Evolutionary conservation across 2,329 filamentous ascomycete genomes (phyloP), one percentile per base, ranked within the genome.

Genomic region (Fusarium protoensiforme): DNA sequence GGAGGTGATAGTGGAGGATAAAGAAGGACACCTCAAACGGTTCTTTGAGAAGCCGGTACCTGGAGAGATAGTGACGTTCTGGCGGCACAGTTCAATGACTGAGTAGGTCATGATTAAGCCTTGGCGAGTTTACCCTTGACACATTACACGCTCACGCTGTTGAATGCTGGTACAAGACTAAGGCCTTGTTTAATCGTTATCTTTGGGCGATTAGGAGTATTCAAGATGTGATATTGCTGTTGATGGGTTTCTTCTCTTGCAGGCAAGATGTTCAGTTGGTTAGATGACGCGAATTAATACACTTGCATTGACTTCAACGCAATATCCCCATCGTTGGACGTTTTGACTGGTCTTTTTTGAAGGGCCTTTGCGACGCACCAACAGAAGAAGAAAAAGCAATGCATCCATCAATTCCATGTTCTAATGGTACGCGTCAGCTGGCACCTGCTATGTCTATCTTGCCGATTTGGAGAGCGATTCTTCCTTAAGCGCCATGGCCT

Each of bases 381-480:
- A n/a, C n/a, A n/a, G n/a, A n/a, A n/a, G n/a, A n/a, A n/a, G n/a
- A n/a, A n/a, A n/a, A n/a, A n/a, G n/a, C n/a, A n/a, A n/a, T n/a
- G n/a, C n/a, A n/a, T n/a, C n/a, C n/a, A n/a, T n/a, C n/a, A 76
- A 76, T 18, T 72, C 62, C 3, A 77, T 77, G 73, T 77, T 75
- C 16, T 29, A 31, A 2, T 77, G 73, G 31, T 77, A 77, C 16
- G 27, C 59, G 10, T 63, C 67, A 18, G 66, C 74, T 1, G 48
- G 35, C 0, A 13, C 60, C 0, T 76, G 68, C 13, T 76, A 74
- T 16, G 66, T 41, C 18, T 74, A 74, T 20, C 61, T 75, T 7
- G 54, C 41, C 4, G 71, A 73, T 2, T 22, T 73, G 3, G 29
- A 35, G 18, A 20, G 48, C 16, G 27, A 31, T 10, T 18, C 27